Evolutionary conservation across 176 grass and related monocot genomes (phyloP).

Genomic region (Triticum aestivum): IWGSC_CS_RefSeq_v2.1 NC_057809.1:41370805-41371304

Average conservation of each 20-base stretch:
- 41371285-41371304: background rate
- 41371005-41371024: background rate
- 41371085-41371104: slow-evolving; percentile 77
- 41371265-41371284: background rate
- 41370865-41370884: background rate
- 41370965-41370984: background rate
- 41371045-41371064: slow-evolving; percentile 23
- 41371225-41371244: background rate
- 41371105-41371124: slow-evolving; percentile 78
- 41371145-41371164: background rate
- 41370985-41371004: background rate
- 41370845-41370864: background rate
- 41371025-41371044: background rate
- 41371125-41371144: slow-evolving; percentile 82
- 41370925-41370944: background rate
- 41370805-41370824: slow-evolving; percentile 10
- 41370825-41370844: background rate
- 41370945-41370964: background rate
- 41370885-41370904: background rate
- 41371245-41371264: background rate
- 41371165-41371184: background rate
- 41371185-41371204: background rate
- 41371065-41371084: slow-evolving; percentile 81
- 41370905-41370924: background rate
- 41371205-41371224: background rate